Evolutionary conservation across 495 filamentous ascomycete species (phyloP).

Genomic region (Hyaloscypha finlandica): DNA sequence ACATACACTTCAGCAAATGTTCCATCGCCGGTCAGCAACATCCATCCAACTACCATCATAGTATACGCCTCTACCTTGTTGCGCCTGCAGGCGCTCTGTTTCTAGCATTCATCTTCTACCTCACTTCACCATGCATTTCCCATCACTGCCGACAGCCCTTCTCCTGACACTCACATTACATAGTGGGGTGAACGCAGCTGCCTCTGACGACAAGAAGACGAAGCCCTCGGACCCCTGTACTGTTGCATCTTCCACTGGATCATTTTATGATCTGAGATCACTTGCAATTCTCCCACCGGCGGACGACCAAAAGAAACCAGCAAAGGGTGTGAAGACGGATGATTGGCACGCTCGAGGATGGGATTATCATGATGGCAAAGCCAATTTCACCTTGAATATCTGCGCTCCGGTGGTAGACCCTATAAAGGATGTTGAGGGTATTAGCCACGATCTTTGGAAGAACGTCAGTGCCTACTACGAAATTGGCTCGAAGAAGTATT

Average conservation of each 20-base stretch:
- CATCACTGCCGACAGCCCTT: constrained; percentile 29
- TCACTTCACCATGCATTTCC: constrained; percentile 29
- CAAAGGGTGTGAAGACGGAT: constrained; percentile 50
- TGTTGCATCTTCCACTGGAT: constrained; percentile 66
- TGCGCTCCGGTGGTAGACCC: constrained; percentile 83
- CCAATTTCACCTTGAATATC: constrained; percentile 95
- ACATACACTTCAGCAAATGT: neutral
- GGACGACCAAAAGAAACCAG: constrained; percentile 51
- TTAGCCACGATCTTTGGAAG: constrained; percentile 64
- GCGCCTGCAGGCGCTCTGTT: constrained; percentile 30
- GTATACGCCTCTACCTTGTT: constrained; percentile 19
- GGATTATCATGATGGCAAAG: constrained; percentile 62
- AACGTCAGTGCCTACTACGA: constrained; percentile 94
- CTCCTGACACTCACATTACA: constrained; percentile 38
- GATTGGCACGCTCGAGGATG: constrained; percentile 69
- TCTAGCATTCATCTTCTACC: constrained; percentile 15
- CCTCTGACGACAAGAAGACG: constrained; percentile 37
- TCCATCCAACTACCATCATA: constrained; percentile 13
- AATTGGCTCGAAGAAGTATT: constrained; percentile 70
- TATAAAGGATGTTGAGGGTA: constrained; percentile 67
- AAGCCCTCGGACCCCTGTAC: constrained; percentile 67
- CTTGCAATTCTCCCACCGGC: constrained; percentile 60
- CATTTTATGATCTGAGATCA: constrained; percentile 87
- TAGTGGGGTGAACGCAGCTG: constrained; percentile 35
- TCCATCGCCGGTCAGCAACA: neutral